Percentiles rank a stretch among this genome's conserved stretches.
Evolutionary conservation across 2,329 filamentous ascomycete genomes (phyloP).

Genomic region (Beauveria sp.): DNA sequence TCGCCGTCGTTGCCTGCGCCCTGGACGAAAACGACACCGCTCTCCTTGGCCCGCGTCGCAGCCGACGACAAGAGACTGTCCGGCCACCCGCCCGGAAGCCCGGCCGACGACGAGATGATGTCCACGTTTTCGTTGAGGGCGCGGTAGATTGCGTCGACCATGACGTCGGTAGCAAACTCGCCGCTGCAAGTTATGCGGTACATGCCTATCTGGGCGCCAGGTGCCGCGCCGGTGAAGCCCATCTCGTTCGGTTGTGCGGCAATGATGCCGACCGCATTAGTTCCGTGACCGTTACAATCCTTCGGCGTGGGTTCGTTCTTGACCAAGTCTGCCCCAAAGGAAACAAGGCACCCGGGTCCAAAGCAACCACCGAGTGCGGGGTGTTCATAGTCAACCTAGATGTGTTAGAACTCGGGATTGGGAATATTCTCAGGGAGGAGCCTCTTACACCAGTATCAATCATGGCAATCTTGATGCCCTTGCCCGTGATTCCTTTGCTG

Average conservation of each 20-base stretch:
- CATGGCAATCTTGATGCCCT: background rate
- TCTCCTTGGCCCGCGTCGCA: constrained; percentile 33
- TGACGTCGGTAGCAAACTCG: constrained; percentile 25
- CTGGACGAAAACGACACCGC: constrained; percentile 32
- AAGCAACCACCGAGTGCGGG: constrained; percentile 40
- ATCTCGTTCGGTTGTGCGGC: constrained; percentile 29
- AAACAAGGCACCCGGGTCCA: constrained; percentile 36
- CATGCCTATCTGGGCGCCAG: constrained; percentile 29
- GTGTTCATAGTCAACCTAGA: constrained; percentile 34
- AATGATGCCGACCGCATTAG: constrained; percentile 38
- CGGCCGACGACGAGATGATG: constrained; percentile 30
- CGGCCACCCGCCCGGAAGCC: constrained; percentile 23
- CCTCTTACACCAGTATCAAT: background rate
- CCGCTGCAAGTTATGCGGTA: constrained; percentile 30
- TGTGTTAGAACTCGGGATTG: background rate
- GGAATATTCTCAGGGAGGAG: background rate
- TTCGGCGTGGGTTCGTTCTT: constrained; percentile 30
- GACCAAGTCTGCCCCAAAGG: constrained; percentile 35
- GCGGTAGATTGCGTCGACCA: constrained; percentile 30
- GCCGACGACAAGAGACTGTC: constrained; percentile 27
- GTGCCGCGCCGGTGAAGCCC: constrained; percentile 32
- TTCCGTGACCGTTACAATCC: constrained; percentile 34
- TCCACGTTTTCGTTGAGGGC: constrained; percentile 33
- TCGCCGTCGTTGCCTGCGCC: constrained; percentile 38
- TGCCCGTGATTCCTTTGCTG: background rate